Evolutionary conservation across 495 filamentous ascomycete species (phyloP), one percentile per base, ranked within the genome.

Genomic region (Penicillium herquei): DNA sequence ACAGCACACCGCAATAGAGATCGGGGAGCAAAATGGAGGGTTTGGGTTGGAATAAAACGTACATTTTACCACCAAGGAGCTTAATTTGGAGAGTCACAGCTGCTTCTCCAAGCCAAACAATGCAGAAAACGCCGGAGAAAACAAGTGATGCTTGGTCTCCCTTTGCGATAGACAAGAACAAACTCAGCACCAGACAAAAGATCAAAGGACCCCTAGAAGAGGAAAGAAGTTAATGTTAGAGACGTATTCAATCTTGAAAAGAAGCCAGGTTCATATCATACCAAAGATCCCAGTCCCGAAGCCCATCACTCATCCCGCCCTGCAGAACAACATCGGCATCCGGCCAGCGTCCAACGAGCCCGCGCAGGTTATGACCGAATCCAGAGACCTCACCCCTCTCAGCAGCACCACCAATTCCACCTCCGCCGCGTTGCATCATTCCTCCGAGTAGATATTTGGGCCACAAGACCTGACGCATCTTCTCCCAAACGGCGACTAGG

Each of bases 61-160:
- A 98, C 94, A 98, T 97, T 79, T 95, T 96, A 26, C 94, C 94
- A 45, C 94, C 94, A 55, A 99, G 76, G 65, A 99, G 77, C 78
- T 96, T 96, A 67, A 99, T 97, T 83, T 99, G 94, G 67, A 93
- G 75, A n/a, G 94, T 99, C 55, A 99, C 92, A 13, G 97, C 89
- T 1, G 93, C 92, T 78, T 97, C 91, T 7, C 92, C 94, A 50
- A 98, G 84, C 94, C 94, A 99, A 37, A 99, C 89, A 65, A 94
- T 87, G 21, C 90, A 87, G 76, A 99, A 99, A 16, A 98, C 91
- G 9, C 94, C 95, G 21, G 89, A 92, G 72, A 98, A 99, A 43
- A 98, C 93, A 52, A 88, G 69, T 21, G 87, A 87, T 70, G 87
- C 87, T 77, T 98, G 93, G 39, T 88, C 80, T 3, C 81, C 78